A percentile compares a stretch with the other conserved stretches of the same genome.
Conservation (phyloP, 2,329 filamentous ascomycete species). For the Phialemonium atrogriseum region DNA sequence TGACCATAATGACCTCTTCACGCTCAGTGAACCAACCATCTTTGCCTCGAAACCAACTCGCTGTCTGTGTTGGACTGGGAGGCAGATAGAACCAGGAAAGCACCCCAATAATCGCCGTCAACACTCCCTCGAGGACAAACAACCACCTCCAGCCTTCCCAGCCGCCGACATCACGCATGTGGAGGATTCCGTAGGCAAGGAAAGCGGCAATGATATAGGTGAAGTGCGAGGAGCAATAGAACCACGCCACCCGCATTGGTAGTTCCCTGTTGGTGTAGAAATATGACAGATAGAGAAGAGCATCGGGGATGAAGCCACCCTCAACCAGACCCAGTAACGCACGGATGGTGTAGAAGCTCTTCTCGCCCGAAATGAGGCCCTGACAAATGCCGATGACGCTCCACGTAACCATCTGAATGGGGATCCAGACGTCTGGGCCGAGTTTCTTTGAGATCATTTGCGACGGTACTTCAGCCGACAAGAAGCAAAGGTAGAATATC, state of each 20-base stretch:
- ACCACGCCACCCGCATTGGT: slow-evolving; percentile 24
- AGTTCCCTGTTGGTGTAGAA: slow-evolving; percentile 19
- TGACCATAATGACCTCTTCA: slow-evolving; percentile 52
- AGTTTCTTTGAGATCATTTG: slow-evolving; percentile 51
- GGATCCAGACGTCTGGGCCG: slow-evolving; percentile 25
- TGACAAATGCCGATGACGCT: slow-evolving; percentile 21
- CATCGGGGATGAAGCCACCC: slow-evolving; percentile 24
- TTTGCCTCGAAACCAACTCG: slow-evolving; percentile 36
- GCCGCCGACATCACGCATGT: slow-evolving; percentile 22
- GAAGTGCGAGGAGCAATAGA: slow-evolving; percentile 23
- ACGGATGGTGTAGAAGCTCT: slow-evolving; percentile 19
- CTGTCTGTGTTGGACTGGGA: slow-evolving; percentile 34
- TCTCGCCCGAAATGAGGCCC: slow-evolving; percentile 17
- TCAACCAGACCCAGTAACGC: slow-evolving; percentile 22
- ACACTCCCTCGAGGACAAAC: slow-evolving; percentile 44
- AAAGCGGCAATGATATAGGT: slow-evolving; percentile 23
- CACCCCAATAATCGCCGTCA: slow-evolving; percentile 41
- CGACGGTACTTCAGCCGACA: slow-evolving; percentile 50
- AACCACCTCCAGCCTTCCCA: slow-evolving; percentile 34
- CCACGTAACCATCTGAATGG: slow-evolving; percentile 23
- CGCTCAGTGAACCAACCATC: slow-evolving; percentile 48
- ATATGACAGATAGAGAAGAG: slow-evolving; percentile 11
- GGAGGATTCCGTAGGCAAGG: slow-evolving; percentile 23
- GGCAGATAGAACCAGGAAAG: slow-evolving; percentile 44
- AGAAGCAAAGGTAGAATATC: slow-evolving; percentile 43